Conservation (phyloP, 805 yeast genomes). For the Lachancea fermentati region DNA sequence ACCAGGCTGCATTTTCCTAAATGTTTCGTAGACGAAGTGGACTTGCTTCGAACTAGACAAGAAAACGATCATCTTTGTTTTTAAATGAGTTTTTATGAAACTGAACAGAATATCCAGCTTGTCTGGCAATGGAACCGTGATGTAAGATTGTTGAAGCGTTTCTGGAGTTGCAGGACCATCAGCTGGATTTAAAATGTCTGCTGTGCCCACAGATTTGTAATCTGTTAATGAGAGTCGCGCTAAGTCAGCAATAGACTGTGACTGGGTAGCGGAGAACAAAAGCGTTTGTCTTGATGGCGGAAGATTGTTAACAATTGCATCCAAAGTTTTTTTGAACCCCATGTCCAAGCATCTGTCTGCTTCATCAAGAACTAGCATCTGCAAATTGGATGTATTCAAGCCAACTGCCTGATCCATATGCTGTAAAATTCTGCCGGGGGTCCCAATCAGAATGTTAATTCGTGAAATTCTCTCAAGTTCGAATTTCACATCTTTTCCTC, state of each 20-base stretch:
- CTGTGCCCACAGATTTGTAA: slow-evolving; percentile 42
- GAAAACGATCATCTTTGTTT: slow-evolving; percentile 74
- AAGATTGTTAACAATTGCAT: slow-evolving; percentile 69
- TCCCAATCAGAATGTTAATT: slow-evolving; percentile 80
- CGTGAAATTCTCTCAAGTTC: slow-evolving; percentile 75
- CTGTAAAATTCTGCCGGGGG: slow-evolving; percentile 87
- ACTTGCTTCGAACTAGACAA: slow-evolving; percentile 87
- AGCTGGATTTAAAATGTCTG: slow-evolving; percentile 43
- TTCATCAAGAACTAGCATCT: slow-evolving; percentile 79
- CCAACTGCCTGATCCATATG: slow-evolving; percentile 88
- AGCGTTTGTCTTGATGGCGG: slow-evolving; percentile 81
- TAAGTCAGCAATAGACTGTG: slow-evolving; percentile 73
- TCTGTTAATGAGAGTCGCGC: slow-evolving; percentile 56
- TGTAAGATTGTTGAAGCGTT: slow-evolving; percentile 76
- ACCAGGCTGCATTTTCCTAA: slow-evolving; percentile 87
- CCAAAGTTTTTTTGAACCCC: slow-evolving; percentile 84
- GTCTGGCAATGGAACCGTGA: slow-evolving; percentile 65
- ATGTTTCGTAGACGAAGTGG: slow-evolving; percentile 80
- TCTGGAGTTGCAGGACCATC: slow-evolving; percentile 76
- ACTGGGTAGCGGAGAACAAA: slow-evolving; percentile 84
- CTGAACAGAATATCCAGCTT: slow-evolving; percentile 84
- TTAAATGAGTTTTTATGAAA: slow-evolving; percentile 76
- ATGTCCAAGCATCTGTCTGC: slow-evolving; percentile 90
- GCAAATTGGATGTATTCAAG: slow-evolving; percentile 66
- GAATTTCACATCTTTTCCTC: slow-evolving; percentile 81